Percentiles rank a stretch among this genome's conserved stretches.
phyloP scores from a whole-genome alignment of 768 basidiomycete species.

The Dioszegia hungarica region DNA sequence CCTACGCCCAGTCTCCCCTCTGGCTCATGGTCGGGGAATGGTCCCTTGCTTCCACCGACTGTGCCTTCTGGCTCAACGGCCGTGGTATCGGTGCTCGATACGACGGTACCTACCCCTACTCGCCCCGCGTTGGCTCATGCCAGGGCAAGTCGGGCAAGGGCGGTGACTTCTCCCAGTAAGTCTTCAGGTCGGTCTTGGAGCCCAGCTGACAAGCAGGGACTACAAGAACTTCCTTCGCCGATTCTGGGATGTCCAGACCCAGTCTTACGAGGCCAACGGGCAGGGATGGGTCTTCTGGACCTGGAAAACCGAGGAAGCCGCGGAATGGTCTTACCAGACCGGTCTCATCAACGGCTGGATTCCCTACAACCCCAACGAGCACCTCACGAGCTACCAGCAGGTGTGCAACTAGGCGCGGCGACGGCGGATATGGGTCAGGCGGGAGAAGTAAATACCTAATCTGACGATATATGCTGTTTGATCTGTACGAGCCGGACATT shows the following conservation, averaged over 20 bases:
- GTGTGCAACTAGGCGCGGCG: constrained; percentile 51
- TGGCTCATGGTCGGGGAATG: constrained; percentile 50
- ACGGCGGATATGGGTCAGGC: too few species aligned
- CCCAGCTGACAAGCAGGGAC: constrained; percentile 35
- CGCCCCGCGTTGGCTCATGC: constrained; percentile 31
- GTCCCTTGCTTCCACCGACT: constrained; percentile 47
- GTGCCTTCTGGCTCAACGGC: constrained; percentile 45
- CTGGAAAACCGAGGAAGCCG: constrained; percentile 54
- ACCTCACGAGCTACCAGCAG: constrained; percentile 59
- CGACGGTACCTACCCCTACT: constrained; percentile 45
- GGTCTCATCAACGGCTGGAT: constrained; percentile 81
- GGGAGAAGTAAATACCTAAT: too few species aligned
- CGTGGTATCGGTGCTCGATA: constrained; percentile 47
- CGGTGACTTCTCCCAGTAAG: constrained; percentile 61
- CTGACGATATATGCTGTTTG: too few species aligned
- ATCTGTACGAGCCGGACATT: too few species aligned
- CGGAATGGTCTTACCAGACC: constrained; percentile 86
- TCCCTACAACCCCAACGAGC: constrained; percentile 58
- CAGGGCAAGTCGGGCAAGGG: constrained; percentile 59
- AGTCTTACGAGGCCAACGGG: constrained; percentile 45
- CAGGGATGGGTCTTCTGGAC: constrained; percentile 47
- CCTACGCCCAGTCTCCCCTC: constrained; percentile 31
- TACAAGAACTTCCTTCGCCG: constrained; percentile 79
- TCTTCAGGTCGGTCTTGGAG: too few species aligned
- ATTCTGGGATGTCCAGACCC: constrained; percentile 73